Percentiles rank a stretch among this genome's conserved stretches.
Evolutionary conservation across 371 early-diverging fungal genomes (phyloP).

Genomic region (Sporodiniella umbellata): DNA sequence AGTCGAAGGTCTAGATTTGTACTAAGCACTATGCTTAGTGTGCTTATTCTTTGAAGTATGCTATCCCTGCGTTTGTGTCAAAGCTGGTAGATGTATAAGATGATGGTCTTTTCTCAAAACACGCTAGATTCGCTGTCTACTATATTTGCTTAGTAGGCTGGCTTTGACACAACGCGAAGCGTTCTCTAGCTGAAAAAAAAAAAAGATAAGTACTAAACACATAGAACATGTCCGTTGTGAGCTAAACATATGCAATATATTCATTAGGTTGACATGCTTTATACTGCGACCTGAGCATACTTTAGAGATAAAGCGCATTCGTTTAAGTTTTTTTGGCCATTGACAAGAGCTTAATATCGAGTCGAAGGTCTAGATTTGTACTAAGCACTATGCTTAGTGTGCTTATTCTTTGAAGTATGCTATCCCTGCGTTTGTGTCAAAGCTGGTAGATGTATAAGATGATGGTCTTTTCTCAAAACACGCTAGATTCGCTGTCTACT

Average conservation of each 20-base stretch:
- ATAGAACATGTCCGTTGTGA: constrained; percentile 10
- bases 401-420: constrained; percentile 14
- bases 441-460: constrained; percentile 14
- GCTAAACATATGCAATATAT: constrained; percentile 8
- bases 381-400: constrained; percentile 12
- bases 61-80: too few species aligned
- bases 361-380: constrained; percentile 15
- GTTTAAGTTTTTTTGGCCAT: constrained; percentile 10
- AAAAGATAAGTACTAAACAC: too few species aligned
- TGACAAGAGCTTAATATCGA: constrained; percentile 12
- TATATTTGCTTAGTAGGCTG: background rate
- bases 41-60: too few species aligned
- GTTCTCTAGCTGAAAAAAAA: constrained; percentile 9
- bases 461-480: constrained; percentile 14
- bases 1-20: too few species aligned
- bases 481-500: constrained; percentile 12
- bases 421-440: constrained; percentile 12
- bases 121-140: too few species aligned
- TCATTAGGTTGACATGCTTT: constrained; percentile 8
- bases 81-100: too few species aligned
- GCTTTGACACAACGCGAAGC: constrained; percentile 2
- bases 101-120: too few species aligned
- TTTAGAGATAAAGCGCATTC: constrained; percentile 10
- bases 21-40: too few species aligned
- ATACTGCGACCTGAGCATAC: constrained; percentile 10